phyloP scores from a whole-genome alignment of 1,139 yeast species.

The Lodderomyces pseudojiufengensis region DNA sequence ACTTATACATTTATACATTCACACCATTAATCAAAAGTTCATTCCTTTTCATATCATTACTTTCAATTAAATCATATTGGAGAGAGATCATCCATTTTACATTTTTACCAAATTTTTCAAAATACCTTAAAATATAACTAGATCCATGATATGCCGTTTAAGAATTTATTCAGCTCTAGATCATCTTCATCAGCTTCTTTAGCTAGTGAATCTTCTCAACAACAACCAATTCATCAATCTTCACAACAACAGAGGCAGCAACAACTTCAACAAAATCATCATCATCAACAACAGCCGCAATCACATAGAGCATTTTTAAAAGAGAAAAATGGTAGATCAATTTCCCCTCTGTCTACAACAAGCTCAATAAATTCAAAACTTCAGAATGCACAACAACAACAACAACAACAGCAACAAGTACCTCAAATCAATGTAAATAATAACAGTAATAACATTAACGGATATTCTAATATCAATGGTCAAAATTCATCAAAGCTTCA shows the following conservation, averaged over 20 bases:
- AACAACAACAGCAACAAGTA: slow-evolving; percentile 1
- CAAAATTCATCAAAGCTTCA: not conserved
- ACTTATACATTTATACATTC: no score
- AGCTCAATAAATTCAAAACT: slow-evolving; percentile 6
- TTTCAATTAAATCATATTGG: no score
- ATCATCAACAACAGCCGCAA: slow-evolving; percentile 3
- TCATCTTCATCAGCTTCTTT: slow-evolving; percentile 10
- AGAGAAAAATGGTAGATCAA: slow-evolving; percentile 9
- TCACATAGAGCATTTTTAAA: slow-evolving; percentile 12
- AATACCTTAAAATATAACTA: no score
- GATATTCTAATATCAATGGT: not conserved
- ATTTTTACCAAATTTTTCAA: no score
- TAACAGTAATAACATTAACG: not conserved
- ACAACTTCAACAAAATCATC: slow-evolving; percentile 9
- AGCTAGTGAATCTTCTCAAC: slow-evolving; percentile 6
- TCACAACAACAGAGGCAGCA: not conserved
- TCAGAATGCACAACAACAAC: not conserved
- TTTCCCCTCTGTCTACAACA: slow-evolving; percentile 10
- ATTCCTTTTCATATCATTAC: no score
- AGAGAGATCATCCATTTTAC: no score
- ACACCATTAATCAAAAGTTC: no score
- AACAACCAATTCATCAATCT: not conserved
- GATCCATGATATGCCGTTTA: slow-evolving; percentile 9
- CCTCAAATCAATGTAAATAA: slow-evolving; percentile 1
- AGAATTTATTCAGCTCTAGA: slow-evolving; percentile 11